Percentiles rank a stretch among this genome's conserved stretches.
phyloP scores from a whole-genome alignment of 1,284 basidiomycete genomes.

The Sphaerobolus stellatus region DNA sequence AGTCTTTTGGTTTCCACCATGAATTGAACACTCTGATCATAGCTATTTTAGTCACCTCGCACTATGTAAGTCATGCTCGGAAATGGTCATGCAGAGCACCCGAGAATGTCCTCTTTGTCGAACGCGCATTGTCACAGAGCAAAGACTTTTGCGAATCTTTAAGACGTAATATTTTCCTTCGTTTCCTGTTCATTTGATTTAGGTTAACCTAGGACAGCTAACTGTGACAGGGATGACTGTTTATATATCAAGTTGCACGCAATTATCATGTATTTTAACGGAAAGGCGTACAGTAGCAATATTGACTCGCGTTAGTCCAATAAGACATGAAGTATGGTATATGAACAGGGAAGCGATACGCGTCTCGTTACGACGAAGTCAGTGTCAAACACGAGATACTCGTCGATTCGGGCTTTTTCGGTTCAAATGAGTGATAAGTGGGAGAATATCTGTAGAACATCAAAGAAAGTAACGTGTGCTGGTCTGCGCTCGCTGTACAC shows the following conservation, averaged over 20 bases:
- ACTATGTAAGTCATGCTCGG: conserved; percentile 82
- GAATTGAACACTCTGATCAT: not conserved
- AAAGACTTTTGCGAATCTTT: conserved; percentile 77
- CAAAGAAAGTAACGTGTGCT: too few relatives aligned
- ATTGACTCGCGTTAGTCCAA: too few relatives aligned
- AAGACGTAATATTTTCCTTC: conserved; percentile 48
- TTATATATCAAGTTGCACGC: too few relatives aligned
- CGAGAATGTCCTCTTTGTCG: conserved; percentile 84
- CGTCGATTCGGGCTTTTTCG: not conserved
- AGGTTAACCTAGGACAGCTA: not conserved
- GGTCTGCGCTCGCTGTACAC: too few relatives aligned
- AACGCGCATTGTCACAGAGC: conserved; percentile 81
- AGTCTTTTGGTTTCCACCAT: conserved; percentile 29
- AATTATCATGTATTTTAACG: too few relatives aligned
- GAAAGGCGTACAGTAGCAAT: too few relatives aligned
- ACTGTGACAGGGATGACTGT: not conserved
- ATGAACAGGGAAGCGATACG: too few relatives aligned
- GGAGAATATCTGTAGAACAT: too few relatives aligned
- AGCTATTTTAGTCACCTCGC: conserved; percentile 62
- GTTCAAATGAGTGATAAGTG: too few relatives aligned
- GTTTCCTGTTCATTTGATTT: not conserved
- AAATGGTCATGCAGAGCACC: conserved; percentile 76
- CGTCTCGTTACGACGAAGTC: too few relatives aligned
- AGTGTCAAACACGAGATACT: too few relatives aligned
- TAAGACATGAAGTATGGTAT: too few relatives aligned